Base-by-base conservation (phyloP, 1,284 basidiomycete species). In the Ganoderma meredithae region DNA sequence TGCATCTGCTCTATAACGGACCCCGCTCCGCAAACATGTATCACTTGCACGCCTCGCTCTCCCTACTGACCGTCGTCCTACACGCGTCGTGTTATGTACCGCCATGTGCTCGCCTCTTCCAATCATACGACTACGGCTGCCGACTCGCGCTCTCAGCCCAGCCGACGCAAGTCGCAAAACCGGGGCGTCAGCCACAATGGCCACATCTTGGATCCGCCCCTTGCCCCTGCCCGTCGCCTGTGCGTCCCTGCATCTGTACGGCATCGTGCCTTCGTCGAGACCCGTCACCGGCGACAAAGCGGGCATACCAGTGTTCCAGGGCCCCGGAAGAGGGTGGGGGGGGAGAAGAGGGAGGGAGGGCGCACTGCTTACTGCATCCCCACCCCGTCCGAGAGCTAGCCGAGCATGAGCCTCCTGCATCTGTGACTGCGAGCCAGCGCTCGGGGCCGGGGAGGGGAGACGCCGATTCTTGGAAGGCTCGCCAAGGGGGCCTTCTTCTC, bases 1-100 rank as follows among this genome's bases (percentile, higher is more conserved):
- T 43, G 15, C 39, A 31, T 40, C n/a, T 52, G 40, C 49, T 44
- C 53, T 31, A 25, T 33, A 58, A 39, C 33, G 55, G 55, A 58
- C 55, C 19, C 55, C 10, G 33, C 9, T 27, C 33, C 55, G 6
- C 33, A 39, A 58, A 39, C 55, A 58, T 58, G 55, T 58, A 58
- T 33, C 55, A 33, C 27, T 58, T 58, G 55, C 55, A 58, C 55
- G 55, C 33, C 55, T n/a, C 33, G 19, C 39, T 58, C 55, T 33
- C 17, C 33, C 33, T 58, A 39, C 31, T 55, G 1, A 31, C 27
- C 27, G 27, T 31, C 27, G 31, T 58, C 55, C n/a, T 10, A 9
- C 55, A 39, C 55, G 31, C 55, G 33, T 22, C 55, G 33, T 58
- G 22, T 58, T 58, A 58, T 58, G 55, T 58, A 58, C 8, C 27